Percentiles rank a stretch among this genome's conserved stretches.
Evolutionary conservation across 306 rosid genomes (phyloP).

Genomic region (Lupinus albus): DNA sequence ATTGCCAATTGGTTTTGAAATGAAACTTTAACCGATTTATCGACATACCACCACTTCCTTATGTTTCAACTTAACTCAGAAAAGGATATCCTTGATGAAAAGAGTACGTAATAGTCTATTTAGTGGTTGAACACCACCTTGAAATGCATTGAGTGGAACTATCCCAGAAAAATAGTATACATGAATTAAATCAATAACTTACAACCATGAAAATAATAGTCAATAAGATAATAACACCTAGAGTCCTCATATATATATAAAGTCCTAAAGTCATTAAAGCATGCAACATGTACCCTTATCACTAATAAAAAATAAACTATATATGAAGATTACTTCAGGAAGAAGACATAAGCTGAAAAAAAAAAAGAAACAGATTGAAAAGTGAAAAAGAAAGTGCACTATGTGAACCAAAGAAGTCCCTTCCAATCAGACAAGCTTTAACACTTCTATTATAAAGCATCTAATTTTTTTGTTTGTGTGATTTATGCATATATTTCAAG

Average conservation of each 20-base stretch:
- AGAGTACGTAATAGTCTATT: constrained; percentile 24
- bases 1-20: too few species aligned
- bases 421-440: constrained; percentile 41
- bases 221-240: constrained; percentile 2
- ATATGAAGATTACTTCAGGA: constrained; percentile 35
- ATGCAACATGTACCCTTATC: too few species aligned
- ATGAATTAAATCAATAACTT: background rate
- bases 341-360: constrained; percentile 37
- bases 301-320: background rate
- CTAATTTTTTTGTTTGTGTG: constrained; percentile 41
- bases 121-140: constrained; percentile 28
- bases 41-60: constrained; percentile 1
- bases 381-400: constrained; percentile 39
- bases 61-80: constrained; percentile 25
- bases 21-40: too few species aligned
- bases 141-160: constrained; percentile 19
- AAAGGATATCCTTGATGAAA: constrained; percentile 8
- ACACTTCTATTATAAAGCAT: constrained; percentile 41
- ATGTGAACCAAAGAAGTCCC: constrained; percentile 42
- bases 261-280: constrained; percentile 9
- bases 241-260: too few species aligned
- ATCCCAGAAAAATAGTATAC: constrained; percentile 19
- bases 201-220: background rate
- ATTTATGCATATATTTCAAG: constrained; percentile 29
- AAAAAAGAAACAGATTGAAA: constrained; percentile 36